phyloP scores from a whole-genome alignment of 2,329 filamentous ascomycete species.

The Alternaria triticina region DNA sequence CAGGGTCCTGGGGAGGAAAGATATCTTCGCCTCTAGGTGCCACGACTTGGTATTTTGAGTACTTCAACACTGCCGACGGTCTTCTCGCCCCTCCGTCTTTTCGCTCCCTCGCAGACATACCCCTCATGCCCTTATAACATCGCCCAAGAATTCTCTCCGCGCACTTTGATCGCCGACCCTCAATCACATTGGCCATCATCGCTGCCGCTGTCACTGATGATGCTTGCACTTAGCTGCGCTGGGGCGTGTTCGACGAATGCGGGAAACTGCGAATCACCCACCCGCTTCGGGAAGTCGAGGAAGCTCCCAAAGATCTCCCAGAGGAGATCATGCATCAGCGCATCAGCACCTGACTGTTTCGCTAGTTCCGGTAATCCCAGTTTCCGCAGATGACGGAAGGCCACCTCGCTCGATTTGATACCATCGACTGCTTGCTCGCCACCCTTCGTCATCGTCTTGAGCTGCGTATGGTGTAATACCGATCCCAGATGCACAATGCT shows the following conservation, averaged over 20 bases:
- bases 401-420: background rate
- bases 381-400: background rate
- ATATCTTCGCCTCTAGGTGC: background rate
- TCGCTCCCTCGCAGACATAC: background rate
- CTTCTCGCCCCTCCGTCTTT: background rate
- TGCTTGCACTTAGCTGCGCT: background rate
- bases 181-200: background rate
- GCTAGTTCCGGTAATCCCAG: background rate
- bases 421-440: background rate
- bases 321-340: background rate
- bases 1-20: background rate
- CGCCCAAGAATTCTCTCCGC: background rate
- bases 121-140: background rate
- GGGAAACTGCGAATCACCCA: background rate
- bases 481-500: background rate
- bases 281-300: background rate
- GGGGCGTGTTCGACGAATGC: background rate
- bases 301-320: background rate
- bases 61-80: background rate
- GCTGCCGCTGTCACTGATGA: background rate
- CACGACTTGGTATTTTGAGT: background rate
- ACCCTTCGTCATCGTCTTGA: background rate
- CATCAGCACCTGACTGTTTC: background rate
- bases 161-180: background rate
- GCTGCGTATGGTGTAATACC: background rate